These are phyloP conservation scores for Aspergillus terreus DNA, from an alignment of 2,329 filamentous ascomycete genomes.

Conservation along the genomic window DNA sequence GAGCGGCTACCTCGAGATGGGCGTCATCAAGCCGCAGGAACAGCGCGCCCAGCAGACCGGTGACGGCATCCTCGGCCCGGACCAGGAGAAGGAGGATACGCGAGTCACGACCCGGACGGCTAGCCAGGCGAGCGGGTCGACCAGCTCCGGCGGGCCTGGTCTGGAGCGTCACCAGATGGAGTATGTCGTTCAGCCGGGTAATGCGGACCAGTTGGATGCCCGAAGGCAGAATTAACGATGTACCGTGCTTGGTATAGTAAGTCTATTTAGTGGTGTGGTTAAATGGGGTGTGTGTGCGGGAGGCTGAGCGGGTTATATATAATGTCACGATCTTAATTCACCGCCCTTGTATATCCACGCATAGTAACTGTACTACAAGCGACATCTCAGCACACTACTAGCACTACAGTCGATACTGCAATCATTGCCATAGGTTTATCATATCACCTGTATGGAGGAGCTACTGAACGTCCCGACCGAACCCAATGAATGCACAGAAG, in stretches of 20 bases:
- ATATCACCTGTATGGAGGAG: not conserved
- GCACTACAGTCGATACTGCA: slow-evolving; percentile 1
- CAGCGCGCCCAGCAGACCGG: not conserved
- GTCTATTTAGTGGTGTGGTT: too few relatives aligned
- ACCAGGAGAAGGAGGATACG: slow-evolving; percentile 1
- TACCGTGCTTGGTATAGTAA: too few relatives aligned
- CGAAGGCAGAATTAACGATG: not conserved
- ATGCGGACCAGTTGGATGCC: not conserved
- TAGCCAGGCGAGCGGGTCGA: slow-evolving; percentile 7
- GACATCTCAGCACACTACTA: too few relatives aligned
- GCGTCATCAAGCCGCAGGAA: slow-evolving; percentile 9
- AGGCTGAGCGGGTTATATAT: too few relatives aligned
- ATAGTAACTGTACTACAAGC: too few relatives aligned
- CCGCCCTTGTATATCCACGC: too few relatives aligned
- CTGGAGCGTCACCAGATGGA: slow-evolving; percentile 1
- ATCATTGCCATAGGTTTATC: not conserved
- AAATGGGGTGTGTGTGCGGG: too few relatives aligned
- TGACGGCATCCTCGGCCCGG: not conserved
- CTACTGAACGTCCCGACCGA: not conserved
- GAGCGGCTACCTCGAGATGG: slow-evolving; percentile 11
- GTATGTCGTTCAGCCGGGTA: slow-evolving; percentile 4
- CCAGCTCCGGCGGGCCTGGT: not conserved
- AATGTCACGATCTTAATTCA: too few relatives aligned
- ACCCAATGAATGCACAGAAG: slow-evolving; percentile 1
- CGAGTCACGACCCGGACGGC: slow-evolving; percentile 7